Percentiles rank a stretch among this genome's conserved stretches.
Conservation (phyloP, 768 basidiomycete species). For the Calvatia gigantea region DNA sequence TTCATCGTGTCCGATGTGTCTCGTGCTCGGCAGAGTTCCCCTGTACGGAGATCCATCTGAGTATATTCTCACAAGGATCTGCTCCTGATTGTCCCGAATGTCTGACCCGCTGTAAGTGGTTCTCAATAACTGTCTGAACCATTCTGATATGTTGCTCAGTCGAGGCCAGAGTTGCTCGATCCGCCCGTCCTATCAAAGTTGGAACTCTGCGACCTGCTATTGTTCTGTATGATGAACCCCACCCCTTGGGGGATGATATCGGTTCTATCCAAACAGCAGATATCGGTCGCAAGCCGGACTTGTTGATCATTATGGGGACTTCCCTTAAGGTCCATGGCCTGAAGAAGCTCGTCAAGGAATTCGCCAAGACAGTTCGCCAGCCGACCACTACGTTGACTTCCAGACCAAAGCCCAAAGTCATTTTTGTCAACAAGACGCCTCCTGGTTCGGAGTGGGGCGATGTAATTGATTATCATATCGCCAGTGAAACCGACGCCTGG, state of each 20-base stretch:
- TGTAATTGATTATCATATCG: slow-evolving; percentile 86
- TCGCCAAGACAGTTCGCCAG: slow-evolving; percentile 76
- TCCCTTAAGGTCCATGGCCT: slow-evolving; percentile 95
- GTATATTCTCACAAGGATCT: slow-evolving; percentile 61
- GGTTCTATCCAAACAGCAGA: slow-evolving; percentile 77
- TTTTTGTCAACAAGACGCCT: slow-evolving; percentile 90
- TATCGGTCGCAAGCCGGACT: slow-evolving; percentile 76
- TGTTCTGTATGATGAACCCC: slow-evolving; percentile 92
- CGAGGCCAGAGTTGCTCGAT: slow-evolving; percentile 75
- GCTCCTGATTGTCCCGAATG: slow-evolving; percentile 91
- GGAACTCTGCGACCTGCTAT: slow-evolving; percentile 92
- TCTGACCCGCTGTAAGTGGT: slow-evolving; percentile 65
- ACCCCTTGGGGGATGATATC: slow-evolving; percentile 91
- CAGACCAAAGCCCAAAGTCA: slow-evolving; percentile 57
- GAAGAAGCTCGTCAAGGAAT: slow-evolving; percentile 91
- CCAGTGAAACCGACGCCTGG: slow-evolving; percentile 84
- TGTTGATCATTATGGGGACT: slow-evolving; percentile 96
- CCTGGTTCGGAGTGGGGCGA: slow-evolving; percentile 85
- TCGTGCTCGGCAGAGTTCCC: slow-evolving; percentile 79
- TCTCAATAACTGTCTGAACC: slow-evolving; percentile 7
- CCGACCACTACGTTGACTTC: slow-evolving; percentile 31
- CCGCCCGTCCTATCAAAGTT: slow-evolving; percentile 72
- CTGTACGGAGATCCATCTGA: slow-evolving; percentile 60
- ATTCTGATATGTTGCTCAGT: slow-evolving; percentile 34
- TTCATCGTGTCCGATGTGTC: slow-evolving; percentile 86